phyloP scores from a whole-genome alignment of 352 stramenopile species.

The Peronospora destructor region DNA sequence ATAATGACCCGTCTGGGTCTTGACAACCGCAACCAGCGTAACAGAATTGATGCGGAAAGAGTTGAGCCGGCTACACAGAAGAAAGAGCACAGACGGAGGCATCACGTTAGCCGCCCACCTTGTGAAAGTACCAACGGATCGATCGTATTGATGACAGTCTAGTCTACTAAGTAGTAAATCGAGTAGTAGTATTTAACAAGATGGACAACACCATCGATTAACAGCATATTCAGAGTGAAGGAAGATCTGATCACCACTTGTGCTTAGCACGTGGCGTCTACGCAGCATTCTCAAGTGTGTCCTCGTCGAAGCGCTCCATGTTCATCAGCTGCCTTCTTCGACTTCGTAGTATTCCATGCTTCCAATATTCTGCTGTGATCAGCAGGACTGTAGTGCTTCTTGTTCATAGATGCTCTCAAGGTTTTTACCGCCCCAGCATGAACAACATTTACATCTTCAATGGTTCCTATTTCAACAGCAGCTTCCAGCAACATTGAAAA shows the following conservation, averaged over 20 bases:
- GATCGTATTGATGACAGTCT: slow-evolving; percentile 17
- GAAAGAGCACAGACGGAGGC: slow-evolving; percentile 11
- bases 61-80: slow-evolving; percentile 7
- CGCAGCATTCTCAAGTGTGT: not conserved
- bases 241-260: slow-evolving; percentile 6
- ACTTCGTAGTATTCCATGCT: slow-evolving; percentile 16
- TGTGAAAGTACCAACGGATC: slow-evolving; percentile 12
- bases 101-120: slow-evolving; percentile 17
- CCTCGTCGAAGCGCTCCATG: not conserved
- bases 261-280: not conserved
- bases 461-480: slow-evolving; percentile 21
- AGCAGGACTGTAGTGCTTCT: slow-evolving; percentile 10
- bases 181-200: slow-evolving; percentile 19
- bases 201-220: not conserved
- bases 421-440: slow-evolving; percentile 32
- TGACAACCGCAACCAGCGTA: slow-evolving; percentile 8
- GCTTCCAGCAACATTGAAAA: slow-evolving; percentile 38
- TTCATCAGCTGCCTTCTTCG: slow-evolving; percentile 10
- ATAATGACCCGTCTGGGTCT: slow-evolving; percentile 45
- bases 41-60: slow-evolving; percentile 2
- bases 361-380: slow-evolving; percentile 18
- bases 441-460: slow-evolving; percentile 34
- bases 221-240: slow-evolving; percentile 16
- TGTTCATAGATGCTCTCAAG: slow-evolving; percentile 17
- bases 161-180: slow-evolving; percentile 22